Evolutionary conservation across 1,284 basidiomycete species (phyloP), one percentile per base, ranked within the genome.

Genomic region (Quambalaria eucalypti): DNA sequence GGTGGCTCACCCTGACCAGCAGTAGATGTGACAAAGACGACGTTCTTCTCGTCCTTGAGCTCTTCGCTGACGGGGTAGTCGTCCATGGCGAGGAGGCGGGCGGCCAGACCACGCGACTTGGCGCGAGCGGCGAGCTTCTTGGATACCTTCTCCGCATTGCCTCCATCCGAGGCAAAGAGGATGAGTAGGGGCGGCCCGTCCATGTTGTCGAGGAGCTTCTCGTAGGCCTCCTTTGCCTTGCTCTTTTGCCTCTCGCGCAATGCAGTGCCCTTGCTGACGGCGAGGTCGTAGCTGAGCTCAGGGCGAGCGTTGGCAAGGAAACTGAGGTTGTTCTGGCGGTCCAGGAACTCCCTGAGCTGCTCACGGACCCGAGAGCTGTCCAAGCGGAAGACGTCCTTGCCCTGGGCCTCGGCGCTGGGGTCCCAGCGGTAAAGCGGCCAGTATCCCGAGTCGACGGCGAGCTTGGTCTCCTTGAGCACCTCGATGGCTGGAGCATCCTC

Each of bases 341-440:
- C 92, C 59, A 99, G 85, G 84, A 98, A 99, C 64, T 85, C 82
- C 76, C 87, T 84, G n/a, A 98, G 81, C 66, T 95, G 92, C 66
- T 89, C 87, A 81, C 96, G 97, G 78, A 99, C 83, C 30, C 86
- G 82, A 61, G 93, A 89, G 2, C 90, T 91, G 77, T 98, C 95
- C 56, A 99, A 85, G 9, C 82, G 82, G 81, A 98, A 98, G 33
- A 78, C 77, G 46, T 90, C 87, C 66, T 91, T 88, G 69, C 85
- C 81, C 54, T 85, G 87, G 48, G 79, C 78, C 25, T 77, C 78
- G 69, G 87, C 86, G 62, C 82, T 81, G 0, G 93, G 93, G 77
- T 98, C 86, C 93, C 93, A 99, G 59, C 95, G 84, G 81, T 96
- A 99, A 49, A 98, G 81, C 1, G 95, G 93, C 93, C 95, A 98